Percentiles rank a stretch among this genome's conserved stretches.
These are phyloP conservation scores for Oryza rufipogon DNA, from an alignment of 176 grass and related monocot species.

Conservation along the genomic window DNA sequence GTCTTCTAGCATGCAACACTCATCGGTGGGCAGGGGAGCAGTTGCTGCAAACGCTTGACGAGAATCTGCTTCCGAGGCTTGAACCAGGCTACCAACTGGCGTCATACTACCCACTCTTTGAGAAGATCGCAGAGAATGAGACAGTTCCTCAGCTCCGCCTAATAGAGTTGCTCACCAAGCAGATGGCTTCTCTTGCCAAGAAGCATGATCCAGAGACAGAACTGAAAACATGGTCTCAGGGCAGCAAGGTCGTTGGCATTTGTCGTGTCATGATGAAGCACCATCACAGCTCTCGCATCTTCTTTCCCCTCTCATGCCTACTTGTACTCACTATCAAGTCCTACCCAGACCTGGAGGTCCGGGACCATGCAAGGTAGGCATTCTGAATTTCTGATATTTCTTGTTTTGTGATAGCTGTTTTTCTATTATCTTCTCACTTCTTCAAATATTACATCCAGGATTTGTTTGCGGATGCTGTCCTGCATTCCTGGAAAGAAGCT, in stretches of 20 bases:
- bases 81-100: slow-evolving; percentile 62
- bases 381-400: not conserved
- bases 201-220: slow-evolving; percentile 69
- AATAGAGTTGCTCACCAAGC: slow-evolving; percentile 78
- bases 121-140: slow-evolving; percentile 76
- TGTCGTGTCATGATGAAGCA: slow-evolving; percentile 78
- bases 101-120: slow-evolving; percentile 87
- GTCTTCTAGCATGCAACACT: slow-evolving; percentile 64
- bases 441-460: slow-evolving; percentile 57
- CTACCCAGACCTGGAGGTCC: slow-evolving; percentile 91
- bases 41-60: slow-evolving; percentile 75
- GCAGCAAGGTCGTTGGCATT: slow-evolving; percentile 81
- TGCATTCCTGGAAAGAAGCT: slow-evolving; percentile 93
- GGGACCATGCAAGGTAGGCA: slow-evolving; percentile 87
- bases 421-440: slow-evolving; percentile 34
- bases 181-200: slow-evolving; percentile 70
- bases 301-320: slow-evolving; percentile 63
- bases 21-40: slow-evolving; percentile 58
- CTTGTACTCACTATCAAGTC: slow-evolving; percentile 68
- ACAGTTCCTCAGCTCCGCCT: slow-evolving; percentile 71
- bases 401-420: slow-evolving; percentile 24
- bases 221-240: slow-evolving; percentile 84
- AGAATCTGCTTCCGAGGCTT: slow-evolving; percentile 77
- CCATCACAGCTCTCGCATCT: slow-evolving; percentile 77
- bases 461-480: slow-evolving; percentile 81